Conservation (phyloP, 495 filamentous ascomycete genomes). For the Penicillium subrubescens region DNA sequence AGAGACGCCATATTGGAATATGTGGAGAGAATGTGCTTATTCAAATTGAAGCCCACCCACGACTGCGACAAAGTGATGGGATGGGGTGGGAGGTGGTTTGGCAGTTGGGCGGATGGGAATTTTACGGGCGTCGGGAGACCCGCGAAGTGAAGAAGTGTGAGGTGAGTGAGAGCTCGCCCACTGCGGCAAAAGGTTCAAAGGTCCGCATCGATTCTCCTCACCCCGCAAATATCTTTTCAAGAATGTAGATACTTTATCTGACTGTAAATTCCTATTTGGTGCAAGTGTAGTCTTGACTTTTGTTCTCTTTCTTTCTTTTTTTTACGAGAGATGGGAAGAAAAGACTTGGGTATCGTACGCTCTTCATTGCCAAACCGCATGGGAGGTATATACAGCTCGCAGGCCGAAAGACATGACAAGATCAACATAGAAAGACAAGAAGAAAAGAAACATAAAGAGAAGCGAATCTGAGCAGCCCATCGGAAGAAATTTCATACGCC, state of each 20-base stretch:
- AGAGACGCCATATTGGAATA: constrained; percentile 47
- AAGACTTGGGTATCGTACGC: constrained; percentile 42
- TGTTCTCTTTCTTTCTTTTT: too few relatives aligned
- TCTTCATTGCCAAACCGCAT: constrained; percentile 46
- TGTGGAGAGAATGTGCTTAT: neutral
- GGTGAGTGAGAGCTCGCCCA: neutral
- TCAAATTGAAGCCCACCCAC: constrained; percentile 8
- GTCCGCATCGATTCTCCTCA: neutral
- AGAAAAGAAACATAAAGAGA: constrained; percentile 22
- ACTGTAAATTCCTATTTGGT: neutral
- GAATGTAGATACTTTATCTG: neutral
- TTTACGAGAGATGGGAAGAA: neutral
- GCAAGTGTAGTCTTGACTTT: neutral
- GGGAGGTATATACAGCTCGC: constrained; percentile 51
- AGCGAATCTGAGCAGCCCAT: constrained; percentile 12
- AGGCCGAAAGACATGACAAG: constrained; percentile 36
- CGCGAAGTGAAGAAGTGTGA: constrained; percentile 28
- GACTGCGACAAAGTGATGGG: constrained; percentile 9
- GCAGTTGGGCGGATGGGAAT: constrained; percentile 26
- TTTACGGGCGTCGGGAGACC: constrained; percentile 41
- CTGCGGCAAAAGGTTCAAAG: neutral
- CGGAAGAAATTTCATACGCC: constrained; percentile 19
- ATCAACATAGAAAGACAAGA: constrained; percentile 37
- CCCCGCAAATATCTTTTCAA: neutral
- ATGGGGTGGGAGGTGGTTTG: constrained; percentile 11